These are phyloP conservation scores for Acrocalymma vagum DNA, from an alignment of 2,329 filamentous ascomycete species.

Conservation along the genomic window DNA sequence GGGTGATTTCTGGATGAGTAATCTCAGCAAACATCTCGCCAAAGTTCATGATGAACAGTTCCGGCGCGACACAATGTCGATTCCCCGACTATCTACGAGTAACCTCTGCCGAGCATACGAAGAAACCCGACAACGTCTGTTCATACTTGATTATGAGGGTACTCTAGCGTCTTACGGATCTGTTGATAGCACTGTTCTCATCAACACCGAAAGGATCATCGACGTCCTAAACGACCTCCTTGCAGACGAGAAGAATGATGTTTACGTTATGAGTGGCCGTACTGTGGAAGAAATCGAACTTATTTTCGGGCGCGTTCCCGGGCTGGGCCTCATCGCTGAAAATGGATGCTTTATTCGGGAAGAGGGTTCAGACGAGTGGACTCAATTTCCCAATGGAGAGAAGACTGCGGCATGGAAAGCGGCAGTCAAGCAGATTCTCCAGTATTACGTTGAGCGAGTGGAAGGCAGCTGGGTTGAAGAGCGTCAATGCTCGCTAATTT, in stretches of 20 bases:
- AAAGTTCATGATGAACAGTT: conserved; percentile 85
- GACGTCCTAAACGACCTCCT: conserved; percentile 84
- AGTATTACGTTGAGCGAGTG: conserved; percentile 89
- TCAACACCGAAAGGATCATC: conserved; percentile 85
- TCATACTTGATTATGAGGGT: conserved; percentile 93
- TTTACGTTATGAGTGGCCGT: conserved; percentile 93
- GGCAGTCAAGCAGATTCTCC: conserved; percentile 81
- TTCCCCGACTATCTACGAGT: conserved; percentile 81
- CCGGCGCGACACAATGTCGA: conserved; percentile 81
- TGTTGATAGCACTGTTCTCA: conserved; percentile 82
- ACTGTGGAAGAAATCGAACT: conserved; percentile 88
- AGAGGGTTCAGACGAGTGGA: conserved; percentile 73
- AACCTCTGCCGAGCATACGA: conserved; percentile 73
- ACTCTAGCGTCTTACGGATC: conserved; percentile 89
- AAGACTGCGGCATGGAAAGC: conserved; percentile 82
- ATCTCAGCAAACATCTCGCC: conserved; percentile 75
- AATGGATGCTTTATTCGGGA: conserved; percentile 91
- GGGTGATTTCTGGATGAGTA: conserved; percentile 84
- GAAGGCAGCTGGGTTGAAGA: conserved; percentile 90
- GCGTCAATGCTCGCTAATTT: conserved; percentile 88
- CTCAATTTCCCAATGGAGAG: conserved; percentile 75
- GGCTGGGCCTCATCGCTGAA: conserved; percentile 89
- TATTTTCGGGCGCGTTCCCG: conserved; percentile 83
- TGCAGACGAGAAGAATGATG: conserved; percentile 79
- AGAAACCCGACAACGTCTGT: conserved; percentile 73